Conservation (phyloP, 768 basidiomycete species). For the Myochromella boudieri region DNA sequence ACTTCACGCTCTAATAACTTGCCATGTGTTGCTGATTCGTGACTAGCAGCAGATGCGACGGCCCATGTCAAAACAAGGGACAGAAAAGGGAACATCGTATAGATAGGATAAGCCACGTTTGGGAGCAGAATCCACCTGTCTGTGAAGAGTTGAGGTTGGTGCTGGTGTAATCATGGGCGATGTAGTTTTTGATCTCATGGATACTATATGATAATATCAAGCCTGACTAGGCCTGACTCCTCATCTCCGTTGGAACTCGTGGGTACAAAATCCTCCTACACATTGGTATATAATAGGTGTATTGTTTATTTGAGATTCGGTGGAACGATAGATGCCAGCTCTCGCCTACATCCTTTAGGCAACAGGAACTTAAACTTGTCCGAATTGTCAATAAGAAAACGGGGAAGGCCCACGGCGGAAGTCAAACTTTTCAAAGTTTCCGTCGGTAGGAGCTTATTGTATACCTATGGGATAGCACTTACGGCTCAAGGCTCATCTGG, state of each 20-base stretch:
- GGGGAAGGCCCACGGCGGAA: slow-evolving; percentile 53
- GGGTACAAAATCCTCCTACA: no score
- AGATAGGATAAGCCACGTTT: neutral
- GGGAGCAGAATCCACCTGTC: no score
- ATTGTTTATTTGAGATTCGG: no score
- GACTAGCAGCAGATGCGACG: slow-evolving; percentile 2
- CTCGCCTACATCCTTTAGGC: slow-evolving; percentile 53
- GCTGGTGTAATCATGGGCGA: no score
- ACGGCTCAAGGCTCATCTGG: slow-evolving; percentile 54
- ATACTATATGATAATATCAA: no score
- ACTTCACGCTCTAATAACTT: no score
- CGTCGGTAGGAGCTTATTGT: neutral
- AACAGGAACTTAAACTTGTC: slow-evolving; percentile 50
- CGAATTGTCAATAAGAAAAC: slow-evolving; percentile 51
- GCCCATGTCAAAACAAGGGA: neutral
- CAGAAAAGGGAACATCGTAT: slow-evolving; percentile 5
- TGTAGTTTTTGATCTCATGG: no score
- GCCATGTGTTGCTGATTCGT: neutral
- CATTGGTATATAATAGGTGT: no score
- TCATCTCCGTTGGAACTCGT: no score
- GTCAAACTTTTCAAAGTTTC: slow-evolving; percentile 25
- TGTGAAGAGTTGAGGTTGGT: no score
- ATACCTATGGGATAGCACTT: slow-evolving; percentile 18
- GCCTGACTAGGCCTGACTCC: no score
- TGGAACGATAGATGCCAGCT: no score